phyloP scores from a whole-genome alignment of 2,329 filamentous ascomycete species.

The Fusarium temperatum region DNA sequence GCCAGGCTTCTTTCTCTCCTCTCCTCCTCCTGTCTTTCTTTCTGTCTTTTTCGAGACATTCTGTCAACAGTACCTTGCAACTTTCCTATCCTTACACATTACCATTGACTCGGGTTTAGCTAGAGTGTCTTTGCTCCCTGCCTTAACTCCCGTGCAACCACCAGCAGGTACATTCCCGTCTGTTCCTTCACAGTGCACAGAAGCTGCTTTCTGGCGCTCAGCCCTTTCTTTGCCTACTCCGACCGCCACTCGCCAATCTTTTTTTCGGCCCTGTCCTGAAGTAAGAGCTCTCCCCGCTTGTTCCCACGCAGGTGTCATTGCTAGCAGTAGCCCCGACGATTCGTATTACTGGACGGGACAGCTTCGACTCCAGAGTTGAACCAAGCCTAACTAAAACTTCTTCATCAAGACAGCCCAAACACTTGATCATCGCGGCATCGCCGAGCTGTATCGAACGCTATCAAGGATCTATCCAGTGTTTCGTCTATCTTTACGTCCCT shows the following conservation, averaged over 20 bases:
- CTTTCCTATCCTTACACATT: not conserved
- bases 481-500: slow-evolving; percentile 18
- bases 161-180: slow-evolving; percentile 12
- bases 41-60: not conserved
- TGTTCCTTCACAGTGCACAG: slow-evolving; percentile 22
- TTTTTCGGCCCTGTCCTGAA: slow-evolving; percentile 6
- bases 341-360: slow-evolving; percentile 10
- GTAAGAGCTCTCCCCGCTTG: slow-evolving; percentile 32
- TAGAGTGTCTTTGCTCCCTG: slow-evolving; percentile 9
- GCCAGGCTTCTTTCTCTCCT: not conserved
- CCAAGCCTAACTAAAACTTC: slow-evolving; percentile 19
- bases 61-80: slow-evolving; percentile 1
- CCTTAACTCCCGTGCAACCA: not conserved
- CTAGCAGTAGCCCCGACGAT: slow-evolving; percentile 14
- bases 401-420: slow-evolving; percentile 13
- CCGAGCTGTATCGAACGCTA: slow-evolving; percentile 14
- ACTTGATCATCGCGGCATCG: slow-evolving; percentile 18
- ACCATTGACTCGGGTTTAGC: slow-evolving; percentile 11
- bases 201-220: slow-evolving; percentile 19
- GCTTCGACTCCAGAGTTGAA: slow-evolving; percentile 4
- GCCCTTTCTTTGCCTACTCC: slow-evolving; percentile 23
- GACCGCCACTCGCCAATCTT: slow-evolving; percentile 34
- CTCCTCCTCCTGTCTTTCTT: not conserved
- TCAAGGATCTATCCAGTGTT: slow-evolving; percentile 1
- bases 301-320: slow-evolving; percentile 20